Evolutionary conservation across 345 rosid species (phyloP).

Genomic region (Citrus glauca): DNA sequence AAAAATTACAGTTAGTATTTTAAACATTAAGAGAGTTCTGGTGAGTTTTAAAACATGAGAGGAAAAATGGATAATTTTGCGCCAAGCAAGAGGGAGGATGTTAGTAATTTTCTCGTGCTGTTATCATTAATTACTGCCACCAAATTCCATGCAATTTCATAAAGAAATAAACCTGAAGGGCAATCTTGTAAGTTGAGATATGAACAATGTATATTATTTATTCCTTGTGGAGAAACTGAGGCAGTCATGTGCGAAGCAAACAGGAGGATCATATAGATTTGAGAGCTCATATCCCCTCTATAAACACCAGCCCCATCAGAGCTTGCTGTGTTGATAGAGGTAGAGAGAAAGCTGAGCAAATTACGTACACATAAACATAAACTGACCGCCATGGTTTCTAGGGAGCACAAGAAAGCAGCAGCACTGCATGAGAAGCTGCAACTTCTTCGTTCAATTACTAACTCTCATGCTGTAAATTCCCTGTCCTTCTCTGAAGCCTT

Average conservation of each 20-base stretch:
- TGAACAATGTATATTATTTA: slow-evolving; percentile 14
- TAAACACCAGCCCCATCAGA: slow-evolving; percentile 7
- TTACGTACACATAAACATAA: neutral
- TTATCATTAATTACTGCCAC: neutral
- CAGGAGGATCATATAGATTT: slow-evolving; percentile 33
- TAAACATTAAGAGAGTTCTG: too few species aligned
- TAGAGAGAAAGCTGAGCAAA: neutral
- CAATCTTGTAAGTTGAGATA: slow-evolving; percentile 28
- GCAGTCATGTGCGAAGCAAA: slow-evolving; percentile 39
- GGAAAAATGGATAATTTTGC: neutral
- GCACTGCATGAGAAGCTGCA: slow-evolving; percentile 49
- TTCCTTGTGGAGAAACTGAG: slow-evolving; percentile 25
- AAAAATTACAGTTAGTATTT: too few species aligned
- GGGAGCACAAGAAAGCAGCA: slow-evolving; percentile 54
- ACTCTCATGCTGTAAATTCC: slow-evolving; percentile 43
- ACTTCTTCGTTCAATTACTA: slow-evolving; percentile 47
- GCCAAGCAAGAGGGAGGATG: neutral
- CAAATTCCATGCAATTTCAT: neutral
- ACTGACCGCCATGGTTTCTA: slow-evolving; percentile 34
- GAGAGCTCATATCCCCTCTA: slow-evolving; percentile 31
- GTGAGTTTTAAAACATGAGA: too few species aligned
- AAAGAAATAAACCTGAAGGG: slow-evolving; percentile 15
- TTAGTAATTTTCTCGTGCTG: neutral
- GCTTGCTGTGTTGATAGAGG: slow-evolving; percentile 17
- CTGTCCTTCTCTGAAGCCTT: slow-evolving; percentile 11